A percentile compares a stretch with the other conserved stretches of the same genome.
phyloP scores from a whole-genome alignment of 2,329 filamentous ascomycete species.

The Hymenoscyphus linearis region DNA sequence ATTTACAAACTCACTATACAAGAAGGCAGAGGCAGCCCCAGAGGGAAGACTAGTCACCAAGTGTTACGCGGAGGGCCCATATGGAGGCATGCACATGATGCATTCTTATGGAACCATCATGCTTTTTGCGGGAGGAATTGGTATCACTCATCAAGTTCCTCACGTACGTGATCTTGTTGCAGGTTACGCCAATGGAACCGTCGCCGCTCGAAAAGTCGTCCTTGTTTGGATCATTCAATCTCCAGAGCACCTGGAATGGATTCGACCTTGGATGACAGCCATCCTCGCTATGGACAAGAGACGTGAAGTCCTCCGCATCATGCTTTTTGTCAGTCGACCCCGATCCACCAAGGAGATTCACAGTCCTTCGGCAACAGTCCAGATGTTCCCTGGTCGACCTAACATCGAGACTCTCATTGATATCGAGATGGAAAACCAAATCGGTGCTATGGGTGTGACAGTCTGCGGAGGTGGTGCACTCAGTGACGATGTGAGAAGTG shows the following conservation, averaged over 20 bases:
- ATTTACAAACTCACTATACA: conserved; percentile 65
- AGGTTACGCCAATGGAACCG: conserved; percentile 63
- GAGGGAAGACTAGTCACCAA: conserved; percentile 57
- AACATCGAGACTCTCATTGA: conserved; percentile 68
- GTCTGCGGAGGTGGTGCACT: conserved; percentile 71
- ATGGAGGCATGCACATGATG: conserved; percentile 66
- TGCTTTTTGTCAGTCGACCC: conserved; percentile 72
- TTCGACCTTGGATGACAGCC: conserved; percentile 76
- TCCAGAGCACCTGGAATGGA: conserved; percentile 78
- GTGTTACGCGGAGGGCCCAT: conserved; percentile 71
- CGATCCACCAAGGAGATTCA: conserved; percentile 76
- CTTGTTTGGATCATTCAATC: conserved; percentile 77
- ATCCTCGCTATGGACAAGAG: conserved; percentile 71
- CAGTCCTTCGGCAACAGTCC: conserved; percentile 69
- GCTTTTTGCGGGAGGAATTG: conserved; percentile 75
- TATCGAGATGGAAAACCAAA: conserved; percentile 67
- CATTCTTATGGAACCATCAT: conserved; percentile 73
- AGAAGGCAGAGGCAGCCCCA: conserved; percentile 57
- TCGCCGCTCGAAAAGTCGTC: conserved; percentile 65
- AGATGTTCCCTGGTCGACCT: conserved; percentile 78
- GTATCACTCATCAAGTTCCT: conserved; percentile 70
- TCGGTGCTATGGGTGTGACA: conserved; percentile 68
- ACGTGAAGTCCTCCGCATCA: conserved; percentile 68
- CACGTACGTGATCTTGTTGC: conserved; percentile 68
- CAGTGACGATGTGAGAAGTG: conserved; percentile 67